Percentiles rank a stretch among this genome's conserved stretches.
Evolutionary conservation across 345 rosid species (phyloP).

Genomic region (Litchi chinensis): DNA sequence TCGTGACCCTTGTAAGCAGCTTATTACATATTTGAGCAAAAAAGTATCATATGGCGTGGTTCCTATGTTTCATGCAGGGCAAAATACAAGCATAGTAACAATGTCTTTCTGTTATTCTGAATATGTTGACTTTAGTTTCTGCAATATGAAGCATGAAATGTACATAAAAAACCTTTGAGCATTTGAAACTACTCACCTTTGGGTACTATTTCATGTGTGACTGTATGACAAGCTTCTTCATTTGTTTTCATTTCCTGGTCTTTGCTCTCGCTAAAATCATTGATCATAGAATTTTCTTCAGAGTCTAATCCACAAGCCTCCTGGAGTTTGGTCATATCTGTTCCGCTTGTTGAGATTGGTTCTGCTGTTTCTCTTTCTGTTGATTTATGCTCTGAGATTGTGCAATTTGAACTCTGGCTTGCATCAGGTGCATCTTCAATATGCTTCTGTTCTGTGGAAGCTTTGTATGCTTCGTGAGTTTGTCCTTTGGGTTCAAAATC

Average conservation of each 20-base stretch:
- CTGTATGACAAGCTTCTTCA: constrained; percentile 16
- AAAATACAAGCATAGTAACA: not conserved
- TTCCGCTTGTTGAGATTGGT: constrained; percentile 17
- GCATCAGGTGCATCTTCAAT: constrained; percentile 18
- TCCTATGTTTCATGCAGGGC: not conserved
- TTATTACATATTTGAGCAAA: not conserved
- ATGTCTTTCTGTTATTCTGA: not conserved
- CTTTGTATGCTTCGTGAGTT: constrained; percentile 10
- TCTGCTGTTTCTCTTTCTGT: constrained; percentile 5
- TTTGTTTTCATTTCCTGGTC: constrained; percentile 15
- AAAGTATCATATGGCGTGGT: not conserved
- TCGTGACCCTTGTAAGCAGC: not conserved
- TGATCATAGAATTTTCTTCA: constrained; percentile 7
- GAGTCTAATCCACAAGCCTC: constrained; percentile 3
- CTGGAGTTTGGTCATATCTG: constrained; percentile 4
- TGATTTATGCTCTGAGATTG: constrained; percentile 8
- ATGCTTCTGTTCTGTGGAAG: constrained; percentile 3
- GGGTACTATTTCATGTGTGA: constrained; percentile 7
- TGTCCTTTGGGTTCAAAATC: constrained; percentile 23
- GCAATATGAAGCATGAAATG: not conserved
- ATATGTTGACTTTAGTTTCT: not conserved
- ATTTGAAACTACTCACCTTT: constrained; percentile 23
- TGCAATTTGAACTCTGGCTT: constrained; percentile 7
- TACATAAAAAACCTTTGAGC: not conserved
- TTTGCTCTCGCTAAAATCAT: constrained; percentile 5